Conservation (phyloP, 345 rosid species). For the Rubroshorea leprosula region DNA sequence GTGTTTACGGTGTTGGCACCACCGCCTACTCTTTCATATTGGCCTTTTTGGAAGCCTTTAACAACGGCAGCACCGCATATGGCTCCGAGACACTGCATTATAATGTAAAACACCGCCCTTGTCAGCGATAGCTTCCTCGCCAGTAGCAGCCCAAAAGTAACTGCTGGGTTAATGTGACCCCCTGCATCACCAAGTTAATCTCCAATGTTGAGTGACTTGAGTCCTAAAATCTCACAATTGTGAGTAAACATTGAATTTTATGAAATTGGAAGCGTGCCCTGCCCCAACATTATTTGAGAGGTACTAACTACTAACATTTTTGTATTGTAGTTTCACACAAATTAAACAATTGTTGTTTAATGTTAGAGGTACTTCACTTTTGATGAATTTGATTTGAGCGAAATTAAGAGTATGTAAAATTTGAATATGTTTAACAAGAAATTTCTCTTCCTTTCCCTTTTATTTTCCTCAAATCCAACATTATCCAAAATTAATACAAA, state of each 20-base stretch:
- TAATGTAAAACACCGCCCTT: constrained; percentile 36
- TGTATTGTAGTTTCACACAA: too few relatives aligned
- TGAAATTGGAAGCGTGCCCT: too few relatives aligned
- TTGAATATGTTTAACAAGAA: too few relatives aligned
- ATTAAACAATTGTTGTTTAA: too few relatives aligned
- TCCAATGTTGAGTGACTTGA: background rate
- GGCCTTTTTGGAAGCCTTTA: constrained; percentile 25
- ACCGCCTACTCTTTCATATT: constrained; percentile 28
- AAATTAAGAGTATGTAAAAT: too few relatives aligned
- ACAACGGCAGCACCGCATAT: constrained; percentile 41
- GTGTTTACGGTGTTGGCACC: constrained; percentile 31
- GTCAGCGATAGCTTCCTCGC: constrained; percentile 40
- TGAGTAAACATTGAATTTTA: too few relatives aligned
- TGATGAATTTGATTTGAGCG: too few relatives aligned
- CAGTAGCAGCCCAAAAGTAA: constrained; percentile 40
- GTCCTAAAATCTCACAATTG: background rate
- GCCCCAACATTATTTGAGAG: too few relatives aligned
- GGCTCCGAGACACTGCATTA: constrained; percentile 43
- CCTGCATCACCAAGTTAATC: constrained; percentile 17
- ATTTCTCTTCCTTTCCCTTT: too few relatives aligned
- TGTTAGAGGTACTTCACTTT: too few relatives aligned
- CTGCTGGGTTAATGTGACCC: constrained; percentile 49
- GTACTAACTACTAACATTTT: too few relatives aligned
- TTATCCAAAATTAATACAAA: too few relatives aligned
- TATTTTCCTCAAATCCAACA: background rate